Evolutionary conservation across 2,329 filamentous ascomycete species (phyloP).

Genomic region (Colletotrichum cordylinicola): DNA sequence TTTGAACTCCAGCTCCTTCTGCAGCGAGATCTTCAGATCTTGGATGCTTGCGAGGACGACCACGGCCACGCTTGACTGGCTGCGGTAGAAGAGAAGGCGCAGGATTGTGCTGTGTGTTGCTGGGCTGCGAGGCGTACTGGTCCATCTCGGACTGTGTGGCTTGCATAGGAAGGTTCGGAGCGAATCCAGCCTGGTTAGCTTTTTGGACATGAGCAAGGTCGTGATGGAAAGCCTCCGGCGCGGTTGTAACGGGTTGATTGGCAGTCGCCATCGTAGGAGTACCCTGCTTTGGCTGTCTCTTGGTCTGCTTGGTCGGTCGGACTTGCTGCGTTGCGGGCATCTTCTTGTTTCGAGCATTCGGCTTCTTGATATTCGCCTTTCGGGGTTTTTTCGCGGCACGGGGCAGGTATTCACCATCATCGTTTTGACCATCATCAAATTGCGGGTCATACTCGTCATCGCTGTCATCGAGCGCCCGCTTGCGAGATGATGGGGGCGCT

Average conservation of each 20-base stretch:
- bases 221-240: not conserved
- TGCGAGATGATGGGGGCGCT: not conserved
- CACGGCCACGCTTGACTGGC: conserved; percentile 10
- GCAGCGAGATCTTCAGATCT: not conserved
- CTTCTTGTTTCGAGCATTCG: not conserved
- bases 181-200: not conserved
- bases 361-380: not conserved
- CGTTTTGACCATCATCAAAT: not conserved
- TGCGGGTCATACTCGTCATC: not conserved
- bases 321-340: not conserved
- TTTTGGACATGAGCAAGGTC: not conserved
- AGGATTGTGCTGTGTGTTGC: not conserved
- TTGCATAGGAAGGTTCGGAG: not conserved
- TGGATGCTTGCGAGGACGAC: conserved; percentile 13
- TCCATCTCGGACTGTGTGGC: not conserved
- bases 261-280: not conserved
- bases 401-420: conserved; percentile 2
- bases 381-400: not conserved
- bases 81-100: not conserved
- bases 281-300: not conserved
- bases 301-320: not conserved
- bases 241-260: not conserved
- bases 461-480: not conserved
- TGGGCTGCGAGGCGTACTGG: not conserved
- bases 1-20: not conserved